These are phyloP conservation scores for Chenopodium suecicum DNA, from an alignment of 148 eudicot genomes.

Conservation along the genomic window DNA sequence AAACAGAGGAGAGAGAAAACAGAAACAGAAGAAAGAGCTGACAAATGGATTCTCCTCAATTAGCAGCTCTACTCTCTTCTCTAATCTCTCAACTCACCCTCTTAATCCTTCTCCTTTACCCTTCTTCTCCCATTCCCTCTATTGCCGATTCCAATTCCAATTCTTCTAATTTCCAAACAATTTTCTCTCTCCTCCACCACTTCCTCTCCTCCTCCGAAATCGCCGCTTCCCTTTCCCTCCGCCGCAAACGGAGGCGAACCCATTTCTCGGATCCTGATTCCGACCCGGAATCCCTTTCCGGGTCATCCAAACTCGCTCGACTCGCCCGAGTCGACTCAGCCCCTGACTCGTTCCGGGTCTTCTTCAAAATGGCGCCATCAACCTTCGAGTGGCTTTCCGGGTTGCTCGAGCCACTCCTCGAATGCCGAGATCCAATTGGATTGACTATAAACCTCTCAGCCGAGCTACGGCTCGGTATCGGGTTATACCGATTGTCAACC, in stretches of 20 bases:
- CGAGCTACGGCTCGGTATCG: slow-evolving; percentile 71
- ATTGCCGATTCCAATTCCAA: slow-evolving; percentile 19
- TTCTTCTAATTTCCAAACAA: slow-evolving; percentile 20
- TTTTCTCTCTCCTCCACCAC: slow-evolving; percentile 42
- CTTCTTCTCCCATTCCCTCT: slow-evolving; percentile 21
- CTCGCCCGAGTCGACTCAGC: slow-evolving; percentile 39
- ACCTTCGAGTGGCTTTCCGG: slow-evolving; percentile 80
- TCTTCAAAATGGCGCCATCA: slow-evolving; percentile 59
- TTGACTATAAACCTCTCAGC: slow-evolving; percentile 45
- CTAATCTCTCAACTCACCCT: slow-evolving; percentile 54
- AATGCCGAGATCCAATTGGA: slow-evolving; percentile 78
- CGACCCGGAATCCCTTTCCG: slow-evolving; percentile 4
- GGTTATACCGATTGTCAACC: slow-evolving; percentile 59
- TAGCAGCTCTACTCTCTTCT: slow-evolving; percentile 68
- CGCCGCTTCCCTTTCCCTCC: slow-evolving; percentile 38
- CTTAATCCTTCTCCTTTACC: slow-evolving; percentile 45
- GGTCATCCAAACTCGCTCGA: slow-evolving; percentile 25
- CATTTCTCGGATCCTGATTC: slow-evolving; percentile 16
- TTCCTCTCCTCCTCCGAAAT: slow-evolving; percentile 41
- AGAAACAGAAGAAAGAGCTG: neutral
- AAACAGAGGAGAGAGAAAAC: neutral
- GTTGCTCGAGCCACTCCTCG: slow-evolving; percentile 77
- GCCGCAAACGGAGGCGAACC: slow-evolving; percentile 57
- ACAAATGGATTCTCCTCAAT: slow-evolving; percentile 44
- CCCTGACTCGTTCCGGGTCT: slow-evolving; percentile 52